phyloP scores from a whole-genome alignment of 2,329 filamentous ascomycete species.

The Ceratocystis smalleyi region DNA sequence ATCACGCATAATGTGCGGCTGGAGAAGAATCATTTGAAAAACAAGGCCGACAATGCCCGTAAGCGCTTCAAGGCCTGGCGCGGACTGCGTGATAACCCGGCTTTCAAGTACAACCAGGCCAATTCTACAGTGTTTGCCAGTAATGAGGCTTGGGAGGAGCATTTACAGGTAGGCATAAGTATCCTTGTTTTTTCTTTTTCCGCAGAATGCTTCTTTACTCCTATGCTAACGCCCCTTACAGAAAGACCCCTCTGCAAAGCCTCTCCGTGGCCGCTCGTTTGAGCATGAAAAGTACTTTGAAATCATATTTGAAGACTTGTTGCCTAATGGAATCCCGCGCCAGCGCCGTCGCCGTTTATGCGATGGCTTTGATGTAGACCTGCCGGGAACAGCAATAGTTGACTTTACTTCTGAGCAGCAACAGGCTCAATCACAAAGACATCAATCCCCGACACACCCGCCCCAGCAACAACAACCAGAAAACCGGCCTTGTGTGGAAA shows the following conservation, averaged over 20 bases:
- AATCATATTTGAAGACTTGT: conserved; percentile 43
- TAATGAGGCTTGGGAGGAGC: conserved; percentile 41
- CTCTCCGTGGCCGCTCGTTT: conserved; percentile 41
- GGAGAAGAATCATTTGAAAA: conserved; percentile 46
- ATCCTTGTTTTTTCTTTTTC: not conserved
- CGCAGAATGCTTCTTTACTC: not conserved
- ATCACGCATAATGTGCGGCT: conserved; percentile 41
- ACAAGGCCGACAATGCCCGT: conserved; percentile 48
- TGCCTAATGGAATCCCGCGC: conserved; percentile 21
- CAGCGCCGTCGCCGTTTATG: conserved; percentile 1
- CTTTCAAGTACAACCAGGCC: conserved; percentile 38
- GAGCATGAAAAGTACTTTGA: conserved; percentile 47
- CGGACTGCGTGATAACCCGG: conserved; percentile 40
- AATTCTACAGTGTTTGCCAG: conserved; percentile 38
- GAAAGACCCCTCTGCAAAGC: conserved; percentile 43
- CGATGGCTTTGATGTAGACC: not conserved
- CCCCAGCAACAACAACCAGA: not conserved
- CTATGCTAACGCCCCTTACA: conserved; percentile 21
- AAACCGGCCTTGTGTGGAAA: not conserved
- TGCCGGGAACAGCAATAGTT: conserved; percentile 1
- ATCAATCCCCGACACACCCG: conserved; percentile 19
- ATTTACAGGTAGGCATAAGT: conserved; percentile 37
- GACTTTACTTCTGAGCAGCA: not conserved
- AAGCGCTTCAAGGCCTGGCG: conserved; percentile 49
- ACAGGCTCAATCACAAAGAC: not conserved